phyloP scores from a whole-genome alignment of 441 rosid genomes.

The Euphorbia corollata region DNA sequence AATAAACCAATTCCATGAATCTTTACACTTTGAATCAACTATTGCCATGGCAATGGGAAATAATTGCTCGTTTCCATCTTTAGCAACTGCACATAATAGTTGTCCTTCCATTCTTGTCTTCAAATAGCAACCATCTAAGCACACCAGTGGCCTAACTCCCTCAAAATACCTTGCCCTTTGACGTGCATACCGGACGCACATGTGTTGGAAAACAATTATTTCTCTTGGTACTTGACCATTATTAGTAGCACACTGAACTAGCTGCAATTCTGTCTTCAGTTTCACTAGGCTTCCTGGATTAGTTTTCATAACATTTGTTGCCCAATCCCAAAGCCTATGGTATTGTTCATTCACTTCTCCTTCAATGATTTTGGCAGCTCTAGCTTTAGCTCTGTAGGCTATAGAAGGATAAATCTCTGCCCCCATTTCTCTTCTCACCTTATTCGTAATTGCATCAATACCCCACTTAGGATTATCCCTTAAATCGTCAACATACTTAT shows the following conservation, averaged over 20 bases:
- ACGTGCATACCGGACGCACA: background rate
- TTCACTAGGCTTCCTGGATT: background rate
- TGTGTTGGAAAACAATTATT: background rate
- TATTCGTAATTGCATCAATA: background rate
- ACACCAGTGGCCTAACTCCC: background rate
- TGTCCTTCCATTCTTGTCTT: background rate
- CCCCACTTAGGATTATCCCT: background rate
- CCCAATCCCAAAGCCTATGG: background rate
- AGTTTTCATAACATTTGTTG: background rate
- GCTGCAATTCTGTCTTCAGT: background rate
- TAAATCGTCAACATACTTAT: background rate
- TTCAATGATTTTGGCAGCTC: background rate
- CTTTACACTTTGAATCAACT: background rate
- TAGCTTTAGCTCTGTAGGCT: background rate
- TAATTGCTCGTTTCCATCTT: background rate
- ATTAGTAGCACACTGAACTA: background rate
- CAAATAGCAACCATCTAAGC: background rate
- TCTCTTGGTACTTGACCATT: background rate
- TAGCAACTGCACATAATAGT: background rate
- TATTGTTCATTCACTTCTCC: background rate
- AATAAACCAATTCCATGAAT: background rate
- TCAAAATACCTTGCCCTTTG: background rate
- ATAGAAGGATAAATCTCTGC: background rate
- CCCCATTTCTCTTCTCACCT: background rate
- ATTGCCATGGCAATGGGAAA: background rate